These are phyloP conservation scores for Boechera divaricarpa DNA, from an alignment of 345 rosid species.

Conservation along the genomic window DNA sequence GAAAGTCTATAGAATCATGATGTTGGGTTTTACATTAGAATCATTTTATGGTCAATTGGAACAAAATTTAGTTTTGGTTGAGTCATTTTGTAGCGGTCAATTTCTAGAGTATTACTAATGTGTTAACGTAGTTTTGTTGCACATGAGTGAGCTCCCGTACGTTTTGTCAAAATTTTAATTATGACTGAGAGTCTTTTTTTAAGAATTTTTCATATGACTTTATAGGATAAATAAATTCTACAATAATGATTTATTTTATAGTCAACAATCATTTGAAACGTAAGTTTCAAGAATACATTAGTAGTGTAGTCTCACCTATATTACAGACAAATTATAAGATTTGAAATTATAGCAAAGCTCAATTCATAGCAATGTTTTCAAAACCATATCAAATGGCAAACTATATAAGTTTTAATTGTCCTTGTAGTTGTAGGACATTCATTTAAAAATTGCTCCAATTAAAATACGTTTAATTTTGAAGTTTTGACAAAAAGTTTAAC, in stretches of 20 bases:
- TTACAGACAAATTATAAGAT: background rate
- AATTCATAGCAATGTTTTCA: too few species aligned
- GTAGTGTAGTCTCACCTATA: background rate
- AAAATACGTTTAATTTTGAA: too few species aligned
- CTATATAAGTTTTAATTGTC: too few species aligned
- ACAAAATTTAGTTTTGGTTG: background rate
- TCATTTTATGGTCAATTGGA: background rate
- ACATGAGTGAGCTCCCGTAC: background rate
- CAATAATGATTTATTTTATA: background rate
- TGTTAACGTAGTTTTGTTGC: slow-evolving; percentile 9
- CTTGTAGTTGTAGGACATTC: too few species aligned
- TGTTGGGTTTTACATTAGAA: background rate
- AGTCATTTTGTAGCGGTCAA: slow-evolving; percentile 13
- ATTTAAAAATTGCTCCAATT: too few species aligned
- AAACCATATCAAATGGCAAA: too few species aligned
- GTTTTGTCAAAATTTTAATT: slow-evolving; percentile 13
- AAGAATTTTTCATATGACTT: background rate
- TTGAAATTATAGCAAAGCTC: too few species aligned
- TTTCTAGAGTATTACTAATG: background rate
- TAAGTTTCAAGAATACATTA: slow-evolving; percentile 21
- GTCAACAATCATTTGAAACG: slow-evolving; percentile 7
- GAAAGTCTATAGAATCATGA: background rate
- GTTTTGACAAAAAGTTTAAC: too few species aligned
- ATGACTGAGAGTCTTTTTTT: background rate
- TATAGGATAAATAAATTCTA: background rate